A percentile compares a stretch with the other conserved stretches of the same genome.
Conservation (phyloP, 768 basidiomycete species). For the Mycena rosella region DNA sequence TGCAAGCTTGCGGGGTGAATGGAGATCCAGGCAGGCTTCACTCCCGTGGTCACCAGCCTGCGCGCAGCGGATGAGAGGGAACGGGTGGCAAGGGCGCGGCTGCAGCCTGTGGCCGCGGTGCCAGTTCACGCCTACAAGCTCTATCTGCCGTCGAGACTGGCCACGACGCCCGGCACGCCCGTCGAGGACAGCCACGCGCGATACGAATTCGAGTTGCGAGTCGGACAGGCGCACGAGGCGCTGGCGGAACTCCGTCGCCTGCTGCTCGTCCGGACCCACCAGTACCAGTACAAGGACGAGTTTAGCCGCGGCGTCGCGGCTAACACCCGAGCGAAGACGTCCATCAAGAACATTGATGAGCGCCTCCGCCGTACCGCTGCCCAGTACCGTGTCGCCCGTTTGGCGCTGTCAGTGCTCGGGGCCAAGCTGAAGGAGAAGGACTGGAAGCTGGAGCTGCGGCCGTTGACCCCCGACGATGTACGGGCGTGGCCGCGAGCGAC, state of each 20-base stretch:
- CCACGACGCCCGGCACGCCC: background rate
- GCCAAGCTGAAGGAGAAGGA: constrained; percentile 8
- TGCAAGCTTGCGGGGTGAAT: too few species aligned
- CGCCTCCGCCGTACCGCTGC: constrained; percentile 29
- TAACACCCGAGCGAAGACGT: constrained; percentile 39
- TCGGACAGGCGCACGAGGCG: constrained; percentile 42
- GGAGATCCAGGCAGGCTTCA: too few species aligned
- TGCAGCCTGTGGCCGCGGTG: too few species aligned
- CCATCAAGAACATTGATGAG: constrained; percentile 33
- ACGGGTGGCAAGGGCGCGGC: too few species aligned
- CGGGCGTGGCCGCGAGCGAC: too few species aligned
- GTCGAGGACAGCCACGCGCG: constrained; percentile 15
- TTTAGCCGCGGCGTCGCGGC: constrained; percentile 38
- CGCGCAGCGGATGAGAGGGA: too few species aligned
- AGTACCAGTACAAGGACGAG: constrained; percentile 38
- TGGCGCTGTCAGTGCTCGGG: constrained; percentile 26
- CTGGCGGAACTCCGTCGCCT: constrained; percentile 38
- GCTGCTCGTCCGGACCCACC: constrained; percentile 38
- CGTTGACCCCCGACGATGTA: too few species aligned
- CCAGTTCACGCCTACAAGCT: too few species aligned
- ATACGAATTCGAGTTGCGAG: constrained; percentile 40
- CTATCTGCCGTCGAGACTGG: constrained; percentile 39
- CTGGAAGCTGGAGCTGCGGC: constrained; percentile 37
- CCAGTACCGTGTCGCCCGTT: constrained; percentile 37
- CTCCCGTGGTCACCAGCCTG: too few species aligned